Evolutionary conservation across 495 filamentous ascomycete species (phyloP), one percentile per base, ranked within the genome.

Genomic region (Schizothecium vesticola): DNA sequence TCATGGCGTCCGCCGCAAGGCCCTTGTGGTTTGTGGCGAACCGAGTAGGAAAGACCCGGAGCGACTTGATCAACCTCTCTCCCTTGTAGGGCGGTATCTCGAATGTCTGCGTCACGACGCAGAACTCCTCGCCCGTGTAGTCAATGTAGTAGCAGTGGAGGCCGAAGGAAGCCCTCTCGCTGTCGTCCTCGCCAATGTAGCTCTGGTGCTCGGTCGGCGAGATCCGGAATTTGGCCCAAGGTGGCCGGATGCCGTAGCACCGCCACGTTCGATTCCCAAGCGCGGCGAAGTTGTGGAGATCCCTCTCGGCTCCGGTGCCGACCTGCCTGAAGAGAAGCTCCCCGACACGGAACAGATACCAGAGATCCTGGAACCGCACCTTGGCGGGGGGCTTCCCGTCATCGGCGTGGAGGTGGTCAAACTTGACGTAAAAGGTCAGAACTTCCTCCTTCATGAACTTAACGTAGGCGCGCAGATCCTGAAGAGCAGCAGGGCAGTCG

Each of bases 61-160:
- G 81, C 5, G 79, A 77, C 3, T 76, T 83, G 69, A 91, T 88
- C 1, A 81, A 71, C 1, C 70, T 72, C 10, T 87, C 88, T 8
- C 88, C 89, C 8, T 75, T 70, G 70, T 85, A 91, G 1, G 63
- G 59, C 8, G 72, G 73, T 12, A 91, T 81, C 9, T 70, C 65
- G 56, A 86, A 80, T 0, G 72, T 76, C 3, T 81, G 66, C 5
- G 77, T 77, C 21, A 77, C 75, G 0, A 77, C 79, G 9, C 88
- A 86, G 61, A 87, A 90, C 0, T 76, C 76, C 5, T 80, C 79
- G 1, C 89, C 89, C 60, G 89, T 83, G 60, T 82, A 87, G 65
- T 90, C 87, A 31, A 61, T 61, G 26, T 61, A 61, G 60, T 36
- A 61, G 90, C 80, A 65, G 83, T 85, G 31, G 81, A 78, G 51